These are phyloP conservation scores for Myxozyma vanderwaltii DNA, from an alignment of 805 yeast species.

Conservation along the genomic window DNA sequence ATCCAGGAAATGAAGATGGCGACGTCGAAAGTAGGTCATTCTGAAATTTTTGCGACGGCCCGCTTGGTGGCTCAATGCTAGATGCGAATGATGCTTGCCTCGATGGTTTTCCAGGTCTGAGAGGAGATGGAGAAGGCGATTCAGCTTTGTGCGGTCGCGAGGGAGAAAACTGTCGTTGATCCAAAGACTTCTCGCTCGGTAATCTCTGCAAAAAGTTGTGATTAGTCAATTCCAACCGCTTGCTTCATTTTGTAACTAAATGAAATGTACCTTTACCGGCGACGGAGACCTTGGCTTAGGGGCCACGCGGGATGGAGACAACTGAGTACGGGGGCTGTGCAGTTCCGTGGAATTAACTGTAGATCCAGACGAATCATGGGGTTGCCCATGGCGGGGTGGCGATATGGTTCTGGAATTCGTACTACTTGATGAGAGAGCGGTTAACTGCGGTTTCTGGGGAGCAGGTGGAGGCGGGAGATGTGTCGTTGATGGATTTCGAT, in stretches of 20 bases:
- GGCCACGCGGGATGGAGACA: background rate
- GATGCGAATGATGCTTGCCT: no score
- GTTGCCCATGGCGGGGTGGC: background rate
- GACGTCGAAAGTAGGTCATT: background rate
- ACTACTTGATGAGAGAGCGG: background rate
- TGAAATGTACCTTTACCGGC: background rate
- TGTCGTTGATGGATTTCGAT: background rate
- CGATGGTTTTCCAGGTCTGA: no score
- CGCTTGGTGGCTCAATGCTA: no score
- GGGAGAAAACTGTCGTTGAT: background rate
- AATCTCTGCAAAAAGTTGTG: background rate
- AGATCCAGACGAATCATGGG: background rate
- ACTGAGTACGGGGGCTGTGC: background rate
- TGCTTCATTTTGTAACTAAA: background rate
- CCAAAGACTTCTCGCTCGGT: background rate
- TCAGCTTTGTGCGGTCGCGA: no score
- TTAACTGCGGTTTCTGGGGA: slow-evolving; percentile 1
- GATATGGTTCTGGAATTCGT: background rate
- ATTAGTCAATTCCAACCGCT: background rate
- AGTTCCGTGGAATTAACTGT: background rate
- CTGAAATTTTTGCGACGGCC: no score
- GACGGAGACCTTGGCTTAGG: slow-evolving; percentile 2
- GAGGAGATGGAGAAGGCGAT: no score
- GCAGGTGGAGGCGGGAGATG: slow-evolving; percentile 2
- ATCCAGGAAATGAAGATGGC: background rate